Evolutionary conservation across 164 flowering plant species (phyloP), one percentile per base, ranked within the genome.

Genomic region (Brasenia schreberi): DNA sequence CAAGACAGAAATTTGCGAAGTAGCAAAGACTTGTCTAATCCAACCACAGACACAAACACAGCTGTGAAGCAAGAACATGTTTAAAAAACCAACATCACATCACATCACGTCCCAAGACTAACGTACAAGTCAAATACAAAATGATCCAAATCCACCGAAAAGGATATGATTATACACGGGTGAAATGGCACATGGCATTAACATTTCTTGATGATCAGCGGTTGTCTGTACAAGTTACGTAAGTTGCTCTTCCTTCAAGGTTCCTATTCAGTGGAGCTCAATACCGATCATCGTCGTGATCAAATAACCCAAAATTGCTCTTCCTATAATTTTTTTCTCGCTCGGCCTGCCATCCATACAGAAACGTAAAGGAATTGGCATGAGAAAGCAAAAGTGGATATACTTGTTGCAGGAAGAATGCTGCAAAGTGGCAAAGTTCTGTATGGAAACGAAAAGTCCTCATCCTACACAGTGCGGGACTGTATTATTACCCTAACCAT

Each of bases 311-410:
- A 66, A 74, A 59, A 58, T 64, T 66, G 68, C 58, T 76, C 23
- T 67, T 75, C 67, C 74, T 73, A 52, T 76, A 76, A 61, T 59
- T 65, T 19, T 61, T 61, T 59, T 73, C 69, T 62, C 61, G 74
- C 52, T 79, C 81, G 64, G 78, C 80, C 90, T 85, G 82, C 80
- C 53, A 45, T 45, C 12, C 53, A 45, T 45, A 45, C 53, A 45
- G 12, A 45, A 45, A 5, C 53, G 5, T 23, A 45, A 45, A 45
- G 53, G 12, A 7, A 6, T 45, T 45, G 53, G 7, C 53, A 45
- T 45, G 53, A 45, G 7, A 45, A 45, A 45, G 53, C 53, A 45
- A 7, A 7, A 7, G 12, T 45, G 53, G 11, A 45, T 12, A 45
- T 45, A 4, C 12, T 45, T 45, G 53, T 7, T 45, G 53, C 53